Percentiles rank a stretch among this genome's conserved stretches.
Conservation (phyloP, 352 stramenopile genomes). For the Peronospora farinosa region DNA sequence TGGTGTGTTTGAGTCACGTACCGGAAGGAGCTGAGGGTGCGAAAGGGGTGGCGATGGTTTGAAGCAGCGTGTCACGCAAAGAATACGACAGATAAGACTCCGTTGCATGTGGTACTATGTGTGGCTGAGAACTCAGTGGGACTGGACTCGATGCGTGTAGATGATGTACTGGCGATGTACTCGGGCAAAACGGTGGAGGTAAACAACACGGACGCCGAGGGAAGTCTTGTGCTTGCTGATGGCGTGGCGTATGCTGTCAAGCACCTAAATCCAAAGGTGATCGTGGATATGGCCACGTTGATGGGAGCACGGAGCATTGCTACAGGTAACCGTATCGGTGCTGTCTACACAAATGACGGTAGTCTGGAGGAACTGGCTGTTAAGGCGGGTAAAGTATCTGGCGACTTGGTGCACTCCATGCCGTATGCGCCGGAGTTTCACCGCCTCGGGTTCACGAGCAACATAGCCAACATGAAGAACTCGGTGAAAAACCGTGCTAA, state of each 20-base stretch:
- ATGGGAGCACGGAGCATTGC: constrained; percentile 91
- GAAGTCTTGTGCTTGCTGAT: constrained; percentile 90
- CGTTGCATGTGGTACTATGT: constrained; percentile 87
- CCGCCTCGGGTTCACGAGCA: constrained; percentile 87
- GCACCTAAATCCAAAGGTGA: constrained; percentile 82
- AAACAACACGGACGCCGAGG: constrained; percentile 96
- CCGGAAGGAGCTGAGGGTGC: constrained; percentile 27
- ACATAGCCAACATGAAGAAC: constrained; percentile 97
- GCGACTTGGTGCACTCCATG: constrained; percentile 90
- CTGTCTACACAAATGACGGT: constrained; percentile 88
- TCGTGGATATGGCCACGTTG: constrained; percentile 96
- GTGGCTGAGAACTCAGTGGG: constrained; percentile 93
- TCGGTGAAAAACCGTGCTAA: constrained; percentile 91
- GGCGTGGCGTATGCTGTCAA: constrained; percentile 90
- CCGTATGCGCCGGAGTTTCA: constrained; percentile 92
- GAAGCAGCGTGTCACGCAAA: constrained; percentile 82
- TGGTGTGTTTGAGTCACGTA: constrained; percentile 88
- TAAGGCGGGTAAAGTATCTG: constrained; percentile 74
- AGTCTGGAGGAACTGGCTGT: constrained; percentile 82
- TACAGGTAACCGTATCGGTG: constrained; percentile 89
- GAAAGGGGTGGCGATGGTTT: constrained; percentile 73
- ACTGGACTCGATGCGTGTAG: constrained; percentile 82
- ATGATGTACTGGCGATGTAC: constrained; percentile 92
- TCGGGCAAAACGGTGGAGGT: constrained; percentile 95
- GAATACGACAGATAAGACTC: constrained; percentile 82